Conservation (phyloP, 2,329 filamentous ascomycete genomes). For the Neofusicoccum umdonicola region DNA sequence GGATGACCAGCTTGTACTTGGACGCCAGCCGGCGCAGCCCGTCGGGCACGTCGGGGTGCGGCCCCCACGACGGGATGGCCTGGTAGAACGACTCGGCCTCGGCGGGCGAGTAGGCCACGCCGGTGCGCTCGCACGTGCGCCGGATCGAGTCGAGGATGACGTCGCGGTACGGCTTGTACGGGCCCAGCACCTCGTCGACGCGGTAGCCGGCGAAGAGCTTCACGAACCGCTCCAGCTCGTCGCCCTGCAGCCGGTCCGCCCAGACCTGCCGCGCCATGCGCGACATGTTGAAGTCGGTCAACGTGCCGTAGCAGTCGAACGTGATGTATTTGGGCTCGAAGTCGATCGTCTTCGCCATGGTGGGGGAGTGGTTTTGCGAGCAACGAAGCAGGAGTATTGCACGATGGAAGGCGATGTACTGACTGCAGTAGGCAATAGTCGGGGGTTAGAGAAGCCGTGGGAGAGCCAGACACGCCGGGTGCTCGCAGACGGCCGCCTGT, state of each 20-base stretch:
- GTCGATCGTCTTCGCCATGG: conserved; percentile 6
- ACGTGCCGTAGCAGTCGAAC: conserved; percentile 18
- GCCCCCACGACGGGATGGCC: conserved; percentile 15
- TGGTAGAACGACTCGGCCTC: conserved; percentile 9
- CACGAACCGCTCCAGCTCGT: conserved; percentile 14
- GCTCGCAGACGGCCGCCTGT: no score
- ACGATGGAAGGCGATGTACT: no score
- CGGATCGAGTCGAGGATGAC: conserved; percentile 9
- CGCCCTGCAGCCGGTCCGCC: background rate
- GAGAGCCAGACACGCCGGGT: no score
- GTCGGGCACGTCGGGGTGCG: conserved; percentile 12
- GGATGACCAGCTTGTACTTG: conserved; percentile 12
- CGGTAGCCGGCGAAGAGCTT: conserved; percentile 15
- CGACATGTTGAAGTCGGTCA: conserved; percentile 18
- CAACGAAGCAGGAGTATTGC: no score
- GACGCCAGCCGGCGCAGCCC: conserved; percentile 4
- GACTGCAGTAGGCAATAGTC: no score
- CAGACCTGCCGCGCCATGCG: conserved; percentile 14
- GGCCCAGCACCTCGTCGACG: conserved; percentile 14
- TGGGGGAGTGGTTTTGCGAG: background rate
- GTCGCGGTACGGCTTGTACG: conserved; percentile 17
- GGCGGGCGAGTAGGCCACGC: background rate
- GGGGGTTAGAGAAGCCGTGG: no score
- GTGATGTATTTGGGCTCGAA: conserved; percentile 18
- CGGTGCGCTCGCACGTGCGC: conserved; percentile 6